Base-by-base conservation (phyloP, 2,329 filamentous ascomycete genomes). In the Penicillium sclerotiorum region DNA sequence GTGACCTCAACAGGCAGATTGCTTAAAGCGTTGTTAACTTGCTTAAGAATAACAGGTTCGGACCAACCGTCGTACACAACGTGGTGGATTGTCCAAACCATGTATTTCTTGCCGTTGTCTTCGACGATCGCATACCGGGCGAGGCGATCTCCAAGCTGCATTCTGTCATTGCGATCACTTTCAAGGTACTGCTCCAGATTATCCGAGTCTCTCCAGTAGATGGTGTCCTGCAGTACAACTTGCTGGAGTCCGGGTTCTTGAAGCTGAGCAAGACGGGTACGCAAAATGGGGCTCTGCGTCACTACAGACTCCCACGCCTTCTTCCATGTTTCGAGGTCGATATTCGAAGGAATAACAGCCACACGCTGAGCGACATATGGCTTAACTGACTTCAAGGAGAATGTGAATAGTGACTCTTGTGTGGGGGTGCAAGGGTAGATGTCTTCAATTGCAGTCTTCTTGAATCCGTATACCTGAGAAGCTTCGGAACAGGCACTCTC, bases 51-150 rank as follows among this genome's bases (percentile, higher is more conserved):
- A 2, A 72, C 50, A 5, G 71, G 68, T 50, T 71, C 64, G 9
- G 70, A 74, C 71, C 71, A 73, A n/a, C 77, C 78, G 52, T 81
- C 78, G 53, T 80, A 80, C 5, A 80, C 64, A 11, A 74, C 77
- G 51, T 80, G 78, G 50, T 80, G 78, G 41, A 78, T 70, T 0
- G 77, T 79, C 66, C 76, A 77, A 20, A 79, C 67, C 53, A 80
- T 73, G 48, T 76, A 70, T 12, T 59, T 56, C 40, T 60, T 66
- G 20, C 56, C 57, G 15, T 63, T 54, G 7, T 47, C 53, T 13
- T 59, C 50, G 12, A 73, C 52, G 36, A 73, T 66, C 5, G 66
- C 65, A 47, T 70, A 71, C 25, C 70, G 64, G 37, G 68, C 65
- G 1, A 73, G 62, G n/a, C 57, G 56, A 44, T 67, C 53, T 20